Evolutionary conservation across 306 rosid species (phyloP).

Genomic region (Vicia villosa): DNA sequence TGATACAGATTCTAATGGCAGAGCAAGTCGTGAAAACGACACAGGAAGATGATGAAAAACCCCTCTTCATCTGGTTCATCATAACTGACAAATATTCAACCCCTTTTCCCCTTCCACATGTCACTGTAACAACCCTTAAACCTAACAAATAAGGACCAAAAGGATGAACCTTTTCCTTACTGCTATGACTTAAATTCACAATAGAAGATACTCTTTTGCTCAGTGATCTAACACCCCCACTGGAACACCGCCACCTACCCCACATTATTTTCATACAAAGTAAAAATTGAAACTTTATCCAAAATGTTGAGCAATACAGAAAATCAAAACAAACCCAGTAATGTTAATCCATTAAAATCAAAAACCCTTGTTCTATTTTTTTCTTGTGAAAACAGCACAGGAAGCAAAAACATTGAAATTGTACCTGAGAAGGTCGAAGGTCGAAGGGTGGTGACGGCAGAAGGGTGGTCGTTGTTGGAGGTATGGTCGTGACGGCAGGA

Average conservation of each 20-base stretch:
- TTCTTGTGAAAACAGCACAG: too few species aligned
- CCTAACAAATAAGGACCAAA: constrained; percentile 33
- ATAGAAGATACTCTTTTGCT: constrained; percentile 37
- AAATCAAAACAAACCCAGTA: constrained; percentile 21
- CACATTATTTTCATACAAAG: constrained; percentile 36
- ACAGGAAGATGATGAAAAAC: constrained; percentile 15
- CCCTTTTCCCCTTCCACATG: constrained; percentile 25
- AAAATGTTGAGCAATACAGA: not conserved
- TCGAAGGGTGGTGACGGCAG: too few species aligned
- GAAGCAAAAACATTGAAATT: too few species aligned
- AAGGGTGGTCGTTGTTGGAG: too few species aligned
- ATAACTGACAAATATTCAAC: constrained; percentile 22
- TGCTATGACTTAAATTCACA: constrained; percentile 24
- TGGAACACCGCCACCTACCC: constrained; percentile 45
- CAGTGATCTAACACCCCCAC: constrained; percentile 32
- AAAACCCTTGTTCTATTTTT: constrained; percentile 7
- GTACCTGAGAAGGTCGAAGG: too few species aligned
- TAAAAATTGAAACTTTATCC: constrained; percentile 25
- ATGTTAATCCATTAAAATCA: too few species aligned
- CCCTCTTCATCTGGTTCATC: constrained; percentile 43
- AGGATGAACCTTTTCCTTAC: constrained; percentile 36
- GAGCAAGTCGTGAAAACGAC: too few species aligned
- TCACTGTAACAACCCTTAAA: constrained; percentile 33
- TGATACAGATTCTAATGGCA: too few species aligned
- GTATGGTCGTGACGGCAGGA: too few species aligned